A percentile compares a stretch with the other conserved stretches of the same genome.
Conservation (phyloP, 1,284 basidiomycete genomes). For the Fomitiporia mediterranea region DNA sequence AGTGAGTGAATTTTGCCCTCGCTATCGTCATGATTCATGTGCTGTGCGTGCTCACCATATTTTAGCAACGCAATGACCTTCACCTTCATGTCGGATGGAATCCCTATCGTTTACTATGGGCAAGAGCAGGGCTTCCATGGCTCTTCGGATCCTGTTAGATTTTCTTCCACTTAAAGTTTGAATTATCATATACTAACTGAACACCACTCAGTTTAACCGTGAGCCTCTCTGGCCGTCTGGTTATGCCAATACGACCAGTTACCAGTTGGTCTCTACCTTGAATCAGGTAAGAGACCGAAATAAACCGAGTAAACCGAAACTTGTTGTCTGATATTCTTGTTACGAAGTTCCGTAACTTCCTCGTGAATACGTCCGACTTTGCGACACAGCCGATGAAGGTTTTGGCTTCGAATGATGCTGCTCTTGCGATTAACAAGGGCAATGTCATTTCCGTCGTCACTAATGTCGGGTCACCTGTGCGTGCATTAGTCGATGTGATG, state of each 20-base stretch:
- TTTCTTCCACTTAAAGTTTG: background rate
- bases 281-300: constrained; percentile 44
- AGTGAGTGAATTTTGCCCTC: constrained; percentile 36
- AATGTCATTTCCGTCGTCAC: constrained; percentile 66
- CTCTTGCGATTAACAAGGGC: constrained; percentile 71
- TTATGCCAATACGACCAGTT: constrained; percentile 58
- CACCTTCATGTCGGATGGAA: constrained; percentile 64
- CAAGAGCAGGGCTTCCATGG: constrained; percentile 68
- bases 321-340: background rate
- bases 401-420: constrained; percentile 49
- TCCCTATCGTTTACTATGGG: constrained; percentile 80
- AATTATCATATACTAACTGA: background rate
- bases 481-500: constrained; percentile 23
- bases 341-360: constrained; percentile 57
- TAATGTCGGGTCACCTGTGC: constrained; percentile 71
- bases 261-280: constrained; percentile 57
- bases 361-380: constrained; percentile 61
- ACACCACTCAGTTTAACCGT: constrained; percentile 54
- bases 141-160: constrained; percentile 52
- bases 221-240: constrained; percentile 72
- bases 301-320: background rate
- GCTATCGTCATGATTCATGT: background rate
- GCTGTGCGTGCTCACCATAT: constrained; percentile 7
- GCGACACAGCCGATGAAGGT: constrained; percentile 52
- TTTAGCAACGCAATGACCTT: constrained; percentile 62